Base-by-base conservation (phyloP, 371 early-diverging fungal genomes). In the Mucor velutinosus region DNA sequence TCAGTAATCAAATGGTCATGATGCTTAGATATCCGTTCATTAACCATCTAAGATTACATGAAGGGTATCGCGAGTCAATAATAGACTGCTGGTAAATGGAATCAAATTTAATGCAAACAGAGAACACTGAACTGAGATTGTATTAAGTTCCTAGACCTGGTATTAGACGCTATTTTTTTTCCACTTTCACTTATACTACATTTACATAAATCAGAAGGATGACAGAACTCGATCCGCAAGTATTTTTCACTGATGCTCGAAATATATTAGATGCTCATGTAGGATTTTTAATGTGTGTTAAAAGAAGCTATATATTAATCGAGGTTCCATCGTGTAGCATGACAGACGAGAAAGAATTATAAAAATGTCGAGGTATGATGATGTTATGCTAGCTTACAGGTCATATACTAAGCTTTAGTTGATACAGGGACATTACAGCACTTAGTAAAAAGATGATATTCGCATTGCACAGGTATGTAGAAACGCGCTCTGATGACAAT, bases 401-500 rank as follows among this genome's bases (percentile, higher is more conserved):
- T 2, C 35, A 12, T 21, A 21, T 37, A 57, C 4, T 19, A 17
- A 12, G 35, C 33, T 35, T 4, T 21, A 11, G 5, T 10, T 3
- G 27, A n/a, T 30, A 17, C 27, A 19, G 91, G 69, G 91, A 90
- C 67, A 87, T 90, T 59, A 90, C 88, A 25, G 86, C 83, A 41
- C 66, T 73, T 15, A 86, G 87, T 53, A 90, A 90, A 69, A 81
- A 87, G 64, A 75, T 87, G 72, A 87, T 90, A 41, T 90, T 88
- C 66, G 76, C 86, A 0, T 76, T 90, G 19, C 91, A 90, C 64
- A 82, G 91, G 77, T 83, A 70, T 15, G 70, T 30, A 33, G n/a
- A 37, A 12, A 30, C 33, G 21, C 19, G 35, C 39, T 37, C 23
- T 15, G 8, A 12, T 35, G 3, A 14, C 30, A 7, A 7, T 27